Conservation (phyloP, 1,139 yeast species). For the Starmera stellimalicola region DNA sequence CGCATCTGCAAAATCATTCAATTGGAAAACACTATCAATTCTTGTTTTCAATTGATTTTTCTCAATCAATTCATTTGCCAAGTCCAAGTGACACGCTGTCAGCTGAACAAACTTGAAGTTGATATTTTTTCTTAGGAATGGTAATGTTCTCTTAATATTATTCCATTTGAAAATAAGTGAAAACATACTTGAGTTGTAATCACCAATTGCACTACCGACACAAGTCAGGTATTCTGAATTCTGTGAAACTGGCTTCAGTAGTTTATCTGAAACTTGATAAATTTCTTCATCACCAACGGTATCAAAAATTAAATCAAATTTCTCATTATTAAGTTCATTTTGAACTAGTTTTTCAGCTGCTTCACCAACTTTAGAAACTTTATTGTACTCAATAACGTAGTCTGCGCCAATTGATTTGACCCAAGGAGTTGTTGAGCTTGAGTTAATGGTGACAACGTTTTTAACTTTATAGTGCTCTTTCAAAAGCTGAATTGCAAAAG, state of each 20-base stretch:
- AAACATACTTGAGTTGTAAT: conserved; percentile 6
- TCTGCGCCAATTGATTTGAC: conserved; percentile 45
- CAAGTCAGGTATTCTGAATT: conserved; percentile 40
- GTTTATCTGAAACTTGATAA: conserved; percentile 24
- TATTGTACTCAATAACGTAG: conserved; percentile 40
- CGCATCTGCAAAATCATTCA: conserved; percentile 43
- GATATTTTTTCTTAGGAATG: conserved; percentile 30
- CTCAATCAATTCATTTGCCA: conserved; percentile 28
- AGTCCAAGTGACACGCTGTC: conserved; percentile 22
- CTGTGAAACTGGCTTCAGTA: conserved; percentile 30
- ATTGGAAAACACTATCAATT: conserved; percentile 44
- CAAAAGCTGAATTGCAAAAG: conserved; percentile 39
- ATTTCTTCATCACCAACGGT: conserved; percentile 35
- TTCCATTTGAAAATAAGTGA: conserved; percentile 4
- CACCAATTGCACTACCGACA: conserved; percentile 38
- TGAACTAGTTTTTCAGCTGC: conserved; percentile 25
- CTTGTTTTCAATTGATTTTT: conserved; percentile 33
- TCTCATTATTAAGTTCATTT: conserved; percentile 23
- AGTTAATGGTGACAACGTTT: conserved; percentile 34
- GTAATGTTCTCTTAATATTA: conserved; percentile 52
- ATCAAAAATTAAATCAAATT: conserved; percentile 39
- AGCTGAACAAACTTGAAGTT: conserved; percentile 22
- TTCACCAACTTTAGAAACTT: conserved; percentile 20
- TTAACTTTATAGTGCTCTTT: conserved; percentile 31
- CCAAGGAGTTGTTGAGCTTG: conserved; percentile 29